Conservation (phyloP, 1,139 yeast species). For the Sugiyamaella japonica region DNA sequence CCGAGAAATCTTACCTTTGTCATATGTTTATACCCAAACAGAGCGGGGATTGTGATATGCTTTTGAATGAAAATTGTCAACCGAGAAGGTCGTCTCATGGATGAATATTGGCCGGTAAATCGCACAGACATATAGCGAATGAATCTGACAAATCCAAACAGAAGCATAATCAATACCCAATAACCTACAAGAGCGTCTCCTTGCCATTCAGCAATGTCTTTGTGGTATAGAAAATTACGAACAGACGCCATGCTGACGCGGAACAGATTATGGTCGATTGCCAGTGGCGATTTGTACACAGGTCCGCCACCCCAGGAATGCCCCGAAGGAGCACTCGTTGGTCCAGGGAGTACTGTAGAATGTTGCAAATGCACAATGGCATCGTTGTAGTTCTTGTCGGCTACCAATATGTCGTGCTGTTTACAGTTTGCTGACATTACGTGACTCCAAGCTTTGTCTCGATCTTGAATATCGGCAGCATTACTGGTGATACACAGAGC, state of each 20-base stretch:
- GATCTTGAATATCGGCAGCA: constrained; percentile 28
- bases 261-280: constrained; percentile 19
- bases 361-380: constrained; percentile 25
- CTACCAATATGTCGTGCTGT: constrained; percentile 28
- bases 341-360: constrained; percentile 15
- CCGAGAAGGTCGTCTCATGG: constrained; percentile 31
- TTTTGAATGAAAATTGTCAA: constrained; percentile 31
- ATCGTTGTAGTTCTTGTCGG: constrained; percentile 31
- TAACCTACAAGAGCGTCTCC: constrained; percentile 37
- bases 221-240: constrained; percentile 34
- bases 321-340: constrained; percentile 16
- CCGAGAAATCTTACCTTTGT: constrained; percentile 28
- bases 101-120: constrained; percentile 31
- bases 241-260: constrained; percentile 23
- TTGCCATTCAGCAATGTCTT: constrained; percentile 38
- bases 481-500: constrained; percentile 30
- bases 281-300: constrained; percentile 19
- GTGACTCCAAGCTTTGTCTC: constrained; percentile 38
- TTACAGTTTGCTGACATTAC: constrained; percentile 34
- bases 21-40: constrained; percentile 39
- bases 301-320: constrained; percentile 6
- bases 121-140: constrained; percentile 28
- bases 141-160: constrained; percentile 26
- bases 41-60: constrained; percentile 38
- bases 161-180: constrained; percentile 41